Conservation (phyloP, 2,329 filamentous ascomycete species). For the Aureobasidium melanogenum region DNA sequence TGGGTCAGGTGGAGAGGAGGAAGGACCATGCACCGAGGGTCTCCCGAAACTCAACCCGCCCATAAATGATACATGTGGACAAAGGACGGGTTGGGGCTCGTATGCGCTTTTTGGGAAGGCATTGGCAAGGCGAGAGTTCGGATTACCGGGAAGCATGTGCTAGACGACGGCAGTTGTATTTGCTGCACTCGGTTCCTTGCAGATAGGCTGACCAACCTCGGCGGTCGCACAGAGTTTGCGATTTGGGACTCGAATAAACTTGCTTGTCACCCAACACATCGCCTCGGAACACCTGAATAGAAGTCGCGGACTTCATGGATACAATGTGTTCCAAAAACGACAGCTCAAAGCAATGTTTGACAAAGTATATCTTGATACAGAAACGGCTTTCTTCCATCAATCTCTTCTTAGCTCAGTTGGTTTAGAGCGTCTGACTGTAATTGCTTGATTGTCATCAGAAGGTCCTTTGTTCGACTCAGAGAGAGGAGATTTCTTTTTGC, state of each 20-base stretch:
- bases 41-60: neutral
- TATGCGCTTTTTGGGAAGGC: neutral
- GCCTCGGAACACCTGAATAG: neutral
- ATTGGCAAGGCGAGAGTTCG: neutral
- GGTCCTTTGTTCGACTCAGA: slow-evolving; percentile 8
- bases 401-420: slow-evolving; percentile 8
- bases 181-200: neutral
- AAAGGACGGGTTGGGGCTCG: neutral
- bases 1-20: neutral
- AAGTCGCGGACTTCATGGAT: no score
- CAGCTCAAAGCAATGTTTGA: no score
- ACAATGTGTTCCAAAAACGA: no score
- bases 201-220: neutral
- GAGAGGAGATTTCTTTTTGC: neutral
- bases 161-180: neutral
- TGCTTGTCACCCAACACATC: neutral
- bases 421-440: slow-evolving; percentile 9
- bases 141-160: neutral
- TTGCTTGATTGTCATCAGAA: slow-evolving; percentile 7
- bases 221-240: neutral
- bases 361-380: no score
- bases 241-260: neutral
- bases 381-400: neutral
- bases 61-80: neutral
- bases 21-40: neutral